Evolutionary conservation across 257 asterid genomes (phyloP).

Genomic region (Nicotiana attenuata): DNA sequence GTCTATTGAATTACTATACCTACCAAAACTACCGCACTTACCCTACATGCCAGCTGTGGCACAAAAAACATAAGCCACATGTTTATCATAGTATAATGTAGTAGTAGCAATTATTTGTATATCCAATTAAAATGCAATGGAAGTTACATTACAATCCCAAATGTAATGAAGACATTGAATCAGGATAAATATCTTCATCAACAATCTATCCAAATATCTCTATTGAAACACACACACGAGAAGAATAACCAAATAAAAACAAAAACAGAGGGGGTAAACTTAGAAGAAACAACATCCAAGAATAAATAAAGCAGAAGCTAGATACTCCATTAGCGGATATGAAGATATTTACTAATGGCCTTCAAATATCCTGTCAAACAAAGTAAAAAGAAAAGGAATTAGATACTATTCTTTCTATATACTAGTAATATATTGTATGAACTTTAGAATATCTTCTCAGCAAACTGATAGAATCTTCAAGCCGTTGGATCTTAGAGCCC

Average conservation of each 20-base stretch:
- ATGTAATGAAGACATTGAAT: not conserved
- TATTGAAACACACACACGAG: not conserved
- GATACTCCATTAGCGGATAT: not conserved
- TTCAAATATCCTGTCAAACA: not conserved
- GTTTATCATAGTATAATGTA: not conserved
- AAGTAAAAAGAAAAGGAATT: not conserved
- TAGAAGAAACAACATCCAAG: not conserved
- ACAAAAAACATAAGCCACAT: not conserved
- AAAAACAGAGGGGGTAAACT: not conserved
- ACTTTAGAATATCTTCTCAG: not conserved
- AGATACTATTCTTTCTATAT: not conserved
- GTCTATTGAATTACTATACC: not conserved
- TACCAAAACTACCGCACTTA: not conserved
- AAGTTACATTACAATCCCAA: not conserved
- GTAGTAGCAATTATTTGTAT: not conserved
- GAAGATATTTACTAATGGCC: not conserved
- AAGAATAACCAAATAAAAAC: not conserved
- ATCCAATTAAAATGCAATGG: not conserved
- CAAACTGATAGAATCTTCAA: not conserved
- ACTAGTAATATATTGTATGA: not conserved
- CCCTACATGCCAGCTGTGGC: not conserved
- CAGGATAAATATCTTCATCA: not conserved
- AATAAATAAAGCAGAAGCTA: not conserved
- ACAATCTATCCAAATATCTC: not conserved
- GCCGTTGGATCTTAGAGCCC: not conserved